A percentile compares a stretch with the other conserved stretches of the same genome.
Evolutionary conservation across 2,329 filamentous ascomycete species (phyloP).

Genomic region (Epichloe amarillans): DNA sequence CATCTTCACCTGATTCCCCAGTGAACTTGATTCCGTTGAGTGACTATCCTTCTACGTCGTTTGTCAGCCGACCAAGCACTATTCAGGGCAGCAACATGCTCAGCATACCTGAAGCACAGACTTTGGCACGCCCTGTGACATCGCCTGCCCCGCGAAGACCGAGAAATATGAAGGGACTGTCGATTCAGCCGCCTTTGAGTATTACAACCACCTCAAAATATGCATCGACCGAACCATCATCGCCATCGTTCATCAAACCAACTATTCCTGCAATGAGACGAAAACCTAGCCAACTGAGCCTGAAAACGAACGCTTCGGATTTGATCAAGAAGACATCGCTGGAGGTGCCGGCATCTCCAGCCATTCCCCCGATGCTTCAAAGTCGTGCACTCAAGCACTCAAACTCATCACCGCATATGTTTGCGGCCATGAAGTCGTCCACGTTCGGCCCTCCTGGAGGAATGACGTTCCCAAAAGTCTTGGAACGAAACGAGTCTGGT

Average conservation of each 20-base stretch:
- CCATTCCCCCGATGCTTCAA: conserved; percentile 44
- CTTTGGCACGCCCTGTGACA: conserved; percentile 46
- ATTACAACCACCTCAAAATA: conserved; percentile 32
- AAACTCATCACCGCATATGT: conserved; percentile 53
- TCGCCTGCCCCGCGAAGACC: conserved; percentile 56
- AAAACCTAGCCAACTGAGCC: conserved; percentile 64
- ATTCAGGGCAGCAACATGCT: conserved; percentile 16
- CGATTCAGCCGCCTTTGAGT: conserved; percentile 52
- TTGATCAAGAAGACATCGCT: conserved; percentile 33
- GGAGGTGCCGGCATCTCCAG: conserved; percentile 43
- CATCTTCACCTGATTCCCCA: conserved; percentile 84
- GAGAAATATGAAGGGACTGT: conserved; percentile 76
- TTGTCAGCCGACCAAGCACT: conserved; percentile 30
- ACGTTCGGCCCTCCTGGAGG: conserved; percentile 48
- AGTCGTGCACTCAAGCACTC: conserved; percentile 53
- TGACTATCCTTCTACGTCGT: conserved; percentile 50
- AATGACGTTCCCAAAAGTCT: conserved; percentile 49
- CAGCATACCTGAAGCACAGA: conserved; percentile 28
- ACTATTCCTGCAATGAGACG: conserved; percentile 56
- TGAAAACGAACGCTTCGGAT: conserved; percentile 57
- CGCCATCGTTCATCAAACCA: conserved; percentile 70
- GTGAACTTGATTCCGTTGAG: conserved; percentile 58
- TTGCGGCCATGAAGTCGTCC: conserved; percentile 43
- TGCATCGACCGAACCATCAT: conserved; percentile 51
- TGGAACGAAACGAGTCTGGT: conserved; percentile 46